These are phyloP conservation scores for Carex myosuroides DNA, from an alignment of 176 grass and related monocot species.

Conservation along the genomic window DNA sequence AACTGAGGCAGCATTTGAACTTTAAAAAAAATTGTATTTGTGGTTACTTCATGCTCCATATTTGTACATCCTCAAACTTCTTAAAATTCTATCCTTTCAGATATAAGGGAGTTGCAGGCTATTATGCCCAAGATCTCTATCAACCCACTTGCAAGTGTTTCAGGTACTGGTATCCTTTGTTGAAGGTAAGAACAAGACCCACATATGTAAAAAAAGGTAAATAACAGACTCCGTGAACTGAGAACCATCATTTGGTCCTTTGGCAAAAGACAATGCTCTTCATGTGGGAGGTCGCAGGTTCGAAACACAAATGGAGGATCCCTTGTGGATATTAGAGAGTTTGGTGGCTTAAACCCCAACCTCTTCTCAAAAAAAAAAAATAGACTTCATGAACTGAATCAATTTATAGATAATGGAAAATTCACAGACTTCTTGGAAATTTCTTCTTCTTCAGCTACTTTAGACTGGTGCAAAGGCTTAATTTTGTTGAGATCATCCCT, in stretches of 20 bases:
- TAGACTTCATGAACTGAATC: neutral
- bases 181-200: neutral
- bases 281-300: too few species aligned
- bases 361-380: too few species aligned
- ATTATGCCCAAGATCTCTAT: neutral
- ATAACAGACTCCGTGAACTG: neutral
- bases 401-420: neutral
- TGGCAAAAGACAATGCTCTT: too few species aligned
- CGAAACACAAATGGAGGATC: too few species aligned
- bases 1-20: neutral
- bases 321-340: too few species aligned
- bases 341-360: too few species aligned
- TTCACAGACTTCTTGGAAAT: slow-evolving; percentile 71
- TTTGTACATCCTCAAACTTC: neutral
- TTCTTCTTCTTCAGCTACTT: slow-evolving; percentile 80
- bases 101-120: neutral
- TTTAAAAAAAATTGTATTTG: neutral
- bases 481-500: slow-evolving; percentile 77
- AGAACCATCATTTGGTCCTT: too few species aligned
- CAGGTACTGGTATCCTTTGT: neutral
- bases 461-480: slow-evolving; percentile 61
- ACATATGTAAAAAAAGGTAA: neutral
- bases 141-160: neutral
- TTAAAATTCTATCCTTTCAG: neutral
- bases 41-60: neutral